These are phyloP conservation scores for Saturnispora gosingensis DNA, from an alignment of 805 yeast species.

Conservation along the genomic window DNA sequence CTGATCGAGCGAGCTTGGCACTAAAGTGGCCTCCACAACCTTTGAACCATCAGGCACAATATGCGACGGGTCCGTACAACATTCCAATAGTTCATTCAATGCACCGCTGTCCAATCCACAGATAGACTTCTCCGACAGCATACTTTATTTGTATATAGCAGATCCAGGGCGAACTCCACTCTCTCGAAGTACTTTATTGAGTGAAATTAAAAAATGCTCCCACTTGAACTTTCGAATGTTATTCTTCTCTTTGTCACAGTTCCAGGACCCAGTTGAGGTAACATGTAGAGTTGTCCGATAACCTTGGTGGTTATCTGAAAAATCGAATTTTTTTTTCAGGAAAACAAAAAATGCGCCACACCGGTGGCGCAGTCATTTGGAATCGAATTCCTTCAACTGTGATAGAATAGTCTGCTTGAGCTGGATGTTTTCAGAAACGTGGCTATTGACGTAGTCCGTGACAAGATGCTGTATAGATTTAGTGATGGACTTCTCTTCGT, in stretches of 20 bases:
- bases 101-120: slow-evolving; percentile 9
- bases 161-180: neutral
- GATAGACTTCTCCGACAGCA: slow-evolving; percentile 1
- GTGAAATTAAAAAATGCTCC: neutral
- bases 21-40: neutral
- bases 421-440: neutral
- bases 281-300: neutral
- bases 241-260: neutral
- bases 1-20: neutral
- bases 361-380: neutral
- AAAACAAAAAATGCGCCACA: neutral
- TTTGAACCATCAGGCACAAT: slow-evolving; percentile 1
- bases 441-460: neutral
- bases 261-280: neutral
- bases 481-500: neutral
- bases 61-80: slow-evolving; percentile 14
- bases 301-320: neutral
- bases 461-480: neutral
- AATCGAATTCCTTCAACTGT: neutral
- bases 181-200: neutral
- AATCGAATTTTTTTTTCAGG: neutral
- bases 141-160: neutral
- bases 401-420: neutral
- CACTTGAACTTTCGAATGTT: neutral
- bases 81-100: slow-evolving; percentile 11